These are phyloP conservation scores for Kodamaea sp. DNA, from an alignment of 1,139 yeast genomes.

Conservation along the genomic window DNA sequence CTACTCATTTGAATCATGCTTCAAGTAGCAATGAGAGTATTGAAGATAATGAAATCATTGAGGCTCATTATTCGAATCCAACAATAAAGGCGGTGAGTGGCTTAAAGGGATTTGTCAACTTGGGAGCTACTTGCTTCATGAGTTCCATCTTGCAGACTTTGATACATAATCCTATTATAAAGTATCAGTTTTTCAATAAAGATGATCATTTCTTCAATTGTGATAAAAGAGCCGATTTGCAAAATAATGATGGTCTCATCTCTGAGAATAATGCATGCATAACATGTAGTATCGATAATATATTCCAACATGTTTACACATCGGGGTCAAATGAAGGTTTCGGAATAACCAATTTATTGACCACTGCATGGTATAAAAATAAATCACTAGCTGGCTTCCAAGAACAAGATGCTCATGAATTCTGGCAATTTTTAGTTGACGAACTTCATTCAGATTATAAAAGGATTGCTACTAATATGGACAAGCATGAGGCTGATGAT, in stretches of 20 bases:
- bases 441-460: constrained; percentile 66
- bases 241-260: constrained; percentile 22
- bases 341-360: constrained; percentile 69
- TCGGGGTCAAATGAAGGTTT: constrained; percentile 56
- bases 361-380: constrained; percentile 82
- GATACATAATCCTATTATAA: constrained; percentile 81
- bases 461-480: constrained; percentile 19
- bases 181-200: constrained; percentile 72
- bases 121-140: constrained; percentile 97
- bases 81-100: constrained; percentile 65
- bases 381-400: constrained; percentile 87
- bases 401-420: constrained; percentile 98
- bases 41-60: constrained; percentile 10
- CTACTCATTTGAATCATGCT: neutral
- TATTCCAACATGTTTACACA: constrained; percentile 64
- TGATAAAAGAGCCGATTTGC: constrained; percentile 20
- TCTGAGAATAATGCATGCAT: constrained; percentile 55
- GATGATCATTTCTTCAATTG: constrained; percentile 48
- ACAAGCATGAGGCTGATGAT: constrained; percentile 10
- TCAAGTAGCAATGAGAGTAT: constrained; percentile 20
- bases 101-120: constrained; percentile 79
- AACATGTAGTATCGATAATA: constrained; percentile 78
- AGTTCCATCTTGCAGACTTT: constrained; percentile 83
- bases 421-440: constrained; percentile 84
- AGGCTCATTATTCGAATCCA: constrained; percentile 41